Percentiles rank a stretch among this genome's conserved stretches.
phyloP scores from a whole-genome alignment of 2,329 filamentous ascomycete species.

The Verticillium zaregamsianum region DNA sequence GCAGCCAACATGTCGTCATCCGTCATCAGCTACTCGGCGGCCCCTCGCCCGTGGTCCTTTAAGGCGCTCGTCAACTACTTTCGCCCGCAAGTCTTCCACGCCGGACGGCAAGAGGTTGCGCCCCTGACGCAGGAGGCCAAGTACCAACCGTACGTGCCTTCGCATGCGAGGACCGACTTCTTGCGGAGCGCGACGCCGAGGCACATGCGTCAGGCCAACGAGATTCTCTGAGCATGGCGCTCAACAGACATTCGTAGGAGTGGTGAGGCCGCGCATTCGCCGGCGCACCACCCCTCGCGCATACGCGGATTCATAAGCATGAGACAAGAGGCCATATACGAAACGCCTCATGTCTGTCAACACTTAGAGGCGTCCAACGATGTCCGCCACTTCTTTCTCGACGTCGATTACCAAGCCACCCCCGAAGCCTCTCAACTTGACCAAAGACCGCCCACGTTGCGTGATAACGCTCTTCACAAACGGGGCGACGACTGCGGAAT shows the following conservation, averaged over 20 bases:
- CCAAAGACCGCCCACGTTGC: background rate
- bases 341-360: background rate
- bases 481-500: background rate
- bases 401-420: no score
- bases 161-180: conserved; percentile 36
- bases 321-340: background rate
- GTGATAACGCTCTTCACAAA: background rate
- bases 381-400: background rate
- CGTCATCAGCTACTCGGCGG: background rate
- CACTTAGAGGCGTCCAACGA: no score
- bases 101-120: background rate
- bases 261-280: background rate
- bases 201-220: conserved; percentile 31
- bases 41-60: background rate
- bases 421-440: no score
- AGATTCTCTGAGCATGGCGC: conserved; percentile 8
- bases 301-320: background rate
- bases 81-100: background rate
- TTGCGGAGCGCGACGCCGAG: conserved; percentile 36
- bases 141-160: conserved; percentile 21
- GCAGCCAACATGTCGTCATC: background rate
- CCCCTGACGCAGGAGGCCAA: background rate
- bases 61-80: background rate
- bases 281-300: background rate
- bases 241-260: background rate